Percentiles rank a stretch among this genome's conserved stretches.
phyloP scores from a whole-genome alignment of 2,329 filamentous ascomycete species.

The Elsinoe perseae region DNA sequence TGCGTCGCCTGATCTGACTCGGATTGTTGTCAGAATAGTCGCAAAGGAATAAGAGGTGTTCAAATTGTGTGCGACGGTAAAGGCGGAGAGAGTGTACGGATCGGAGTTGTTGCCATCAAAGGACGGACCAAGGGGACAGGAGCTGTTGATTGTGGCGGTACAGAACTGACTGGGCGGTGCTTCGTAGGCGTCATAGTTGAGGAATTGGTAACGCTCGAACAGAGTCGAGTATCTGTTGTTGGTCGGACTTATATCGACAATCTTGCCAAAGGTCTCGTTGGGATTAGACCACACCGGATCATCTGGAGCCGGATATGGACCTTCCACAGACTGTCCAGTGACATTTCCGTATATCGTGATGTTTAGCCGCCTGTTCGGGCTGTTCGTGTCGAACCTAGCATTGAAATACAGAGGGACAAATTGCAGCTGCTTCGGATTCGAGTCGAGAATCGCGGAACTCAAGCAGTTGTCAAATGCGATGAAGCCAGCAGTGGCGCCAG shows the following conservation, averaged over 20 bases:
- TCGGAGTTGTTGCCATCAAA: slow-evolving; percentile 54
- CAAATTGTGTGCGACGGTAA: slow-evolving; percentile 67
- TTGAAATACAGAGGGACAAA: slow-evolving; percentile 70
- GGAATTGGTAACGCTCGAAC: slow-evolving; percentile 60
- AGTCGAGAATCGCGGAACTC: slow-evolving; percentile 48
- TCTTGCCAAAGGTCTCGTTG: slow-evolving; percentile 64
- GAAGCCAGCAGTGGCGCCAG: slow-evolving; percentile 53
- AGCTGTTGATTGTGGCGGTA: slow-evolving; percentile 47
- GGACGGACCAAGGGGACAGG: slow-evolving; percentile 68
- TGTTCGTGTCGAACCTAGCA: slow-evolving; percentile 60
- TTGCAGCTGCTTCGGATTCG: slow-evolving; percentile 57
- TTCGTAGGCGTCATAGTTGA: slow-evolving; percentile 66
- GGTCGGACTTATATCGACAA: slow-evolving; percentile 53
- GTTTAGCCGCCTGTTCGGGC: slow-evolving; percentile 57
- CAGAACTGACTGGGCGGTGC: slow-evolving; percentile 57
- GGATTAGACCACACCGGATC: slow-evolving; percentile 56
- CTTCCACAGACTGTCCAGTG: slow-evolving; percentile 56
- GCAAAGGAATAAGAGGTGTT: slow-evolving; percentile 78
- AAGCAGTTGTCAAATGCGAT: slow-evolving; percentile 84
- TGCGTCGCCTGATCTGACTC: slow-evolving; percentile 66
- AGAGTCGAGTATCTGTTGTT: slow-evolving; percentile 64
- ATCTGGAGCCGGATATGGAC: slow-evolving; percentile 52
- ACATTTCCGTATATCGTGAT: slow-evolving; percentile 89
- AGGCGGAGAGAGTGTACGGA: slow-evolving; percentile 55
- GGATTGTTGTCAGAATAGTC: slow-evolving; percentile 66